These are phyloP conservation scores for Testicularia cyperi DNA, from an alignment of 1,284 basidiomycete species.

Conservation along the genomic window DNA sequence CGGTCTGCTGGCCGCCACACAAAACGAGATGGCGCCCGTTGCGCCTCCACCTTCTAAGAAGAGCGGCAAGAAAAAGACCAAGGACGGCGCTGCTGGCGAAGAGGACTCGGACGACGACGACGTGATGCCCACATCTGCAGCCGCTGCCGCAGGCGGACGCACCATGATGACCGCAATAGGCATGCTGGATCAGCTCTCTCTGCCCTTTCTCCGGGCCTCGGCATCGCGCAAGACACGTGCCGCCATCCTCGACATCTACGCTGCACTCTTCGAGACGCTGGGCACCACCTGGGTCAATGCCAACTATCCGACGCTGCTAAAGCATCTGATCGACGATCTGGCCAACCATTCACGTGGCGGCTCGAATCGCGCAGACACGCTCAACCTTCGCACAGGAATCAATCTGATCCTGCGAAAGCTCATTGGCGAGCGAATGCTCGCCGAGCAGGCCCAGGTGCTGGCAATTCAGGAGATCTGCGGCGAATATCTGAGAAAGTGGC, in stretches of 20 bases:
- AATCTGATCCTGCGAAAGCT: conserved; percentile 79
- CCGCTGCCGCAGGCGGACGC: conserved; percentile 68
- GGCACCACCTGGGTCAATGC: conserved; percentile 77
- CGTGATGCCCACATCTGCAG: conserved; percentile 3
- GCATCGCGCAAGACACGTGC: conserved; percentile 71
- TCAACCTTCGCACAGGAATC: conserved; percentile 74
- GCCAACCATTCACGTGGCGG: conserved; percentile 57
- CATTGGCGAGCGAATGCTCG: conserved; percentile 81
- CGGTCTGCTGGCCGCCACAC: conserved; percentile 80
- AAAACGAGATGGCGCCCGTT: conserved; percentile 68
- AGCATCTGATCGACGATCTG: conserved; percentile 74
- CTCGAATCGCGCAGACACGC: conserved; percentile 65
- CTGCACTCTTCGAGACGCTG: conserved; percentile 73
- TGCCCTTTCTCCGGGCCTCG: conserved; percentile 75
- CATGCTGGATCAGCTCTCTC: conserved; percentile 78
- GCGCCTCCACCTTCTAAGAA: conserved; percentile 45
- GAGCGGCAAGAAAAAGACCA: conserved; percentile 67
- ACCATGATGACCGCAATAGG: conserved; percentile 75
- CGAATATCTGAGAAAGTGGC: conserved; percentile 84
- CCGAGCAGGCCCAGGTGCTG: conserved; percentile 81
- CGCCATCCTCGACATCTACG: conserved; percentile 87
- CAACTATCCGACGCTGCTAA: conserved; percentile 77
- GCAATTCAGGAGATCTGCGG: conserved; percentile 84
- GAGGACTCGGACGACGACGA: conserved; percentile 65
- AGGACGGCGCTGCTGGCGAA: conserved; percentile 11